Base-by-base conservation (phyloP, 192 early-diverging fungal species). In the Backusella parvicylindrica region DNA sequence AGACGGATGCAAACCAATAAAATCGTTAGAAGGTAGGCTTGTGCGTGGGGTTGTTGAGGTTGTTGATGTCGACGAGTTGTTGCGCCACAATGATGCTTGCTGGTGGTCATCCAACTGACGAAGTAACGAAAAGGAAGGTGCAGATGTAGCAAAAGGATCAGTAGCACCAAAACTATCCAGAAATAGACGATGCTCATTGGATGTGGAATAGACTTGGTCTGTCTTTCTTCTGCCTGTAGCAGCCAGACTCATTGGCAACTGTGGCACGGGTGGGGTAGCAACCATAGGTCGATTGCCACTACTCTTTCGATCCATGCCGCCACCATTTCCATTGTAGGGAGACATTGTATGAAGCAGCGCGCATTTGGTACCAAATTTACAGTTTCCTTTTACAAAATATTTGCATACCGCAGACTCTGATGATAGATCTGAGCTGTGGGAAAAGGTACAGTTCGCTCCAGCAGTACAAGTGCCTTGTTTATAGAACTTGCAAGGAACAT, bases 401-500 rank as follows among this genome's bases (percentile, higher is more conserved):
- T 91, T 91, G 86, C 92, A 93, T 15, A 90, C 88, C 33, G 86
- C 77, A 70, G 86, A 85, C 47, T 90, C 90, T 7, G 87, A 82
- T 68, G 83, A 80, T 26, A 90, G 66, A 72, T 87, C 87, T 73
- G 85, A 77, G 64, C 88, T 88, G 79, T 93, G 92, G 18, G 90
- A 93, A 68, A 93, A 93, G 71, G 83, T 84, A 75, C 92, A 93
- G 63, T 88, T 88, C 72, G 86, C 80, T 37, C 92, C 92, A 18
- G 92, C 92, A 6, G 92, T 91, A 78, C 92, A 93, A 32, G 89
- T 87, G 4, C 91, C 89, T 31, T 86, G 86, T 71, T 89, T 92
- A 86, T 86, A 92, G 73, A 93, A 93, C 78, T 93, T 93, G 84
- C 92, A 93, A 12, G 92, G 92, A 69, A 92, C 89, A 76, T 92